Conservation (phyloP, 2,329 filamentous ascomycete species). For the Mycosphaerella sp. region DNA sequence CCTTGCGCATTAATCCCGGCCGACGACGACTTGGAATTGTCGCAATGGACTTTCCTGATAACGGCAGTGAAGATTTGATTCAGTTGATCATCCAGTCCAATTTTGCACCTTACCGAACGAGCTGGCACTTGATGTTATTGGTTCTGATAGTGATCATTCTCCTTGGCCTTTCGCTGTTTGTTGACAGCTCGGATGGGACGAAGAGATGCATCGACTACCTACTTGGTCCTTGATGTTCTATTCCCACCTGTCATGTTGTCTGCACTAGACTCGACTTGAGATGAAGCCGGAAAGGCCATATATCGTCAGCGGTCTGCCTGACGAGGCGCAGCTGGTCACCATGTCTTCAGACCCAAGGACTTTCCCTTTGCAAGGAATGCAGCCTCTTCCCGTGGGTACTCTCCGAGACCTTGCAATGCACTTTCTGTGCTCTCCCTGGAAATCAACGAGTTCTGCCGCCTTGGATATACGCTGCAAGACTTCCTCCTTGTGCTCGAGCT, state of each 20-base stretch:
- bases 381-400: too few relatives aligned
- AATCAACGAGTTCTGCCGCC: slow-evolving; percentile 21
- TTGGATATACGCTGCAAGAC: slow-evolving; percentile 42
- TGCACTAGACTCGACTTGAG: background rate
- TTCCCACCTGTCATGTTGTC: background rate
- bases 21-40: slow-evolving; percentile 34
- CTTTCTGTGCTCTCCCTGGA: background rate
- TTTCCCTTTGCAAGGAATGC: background rate
- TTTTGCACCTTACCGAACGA: slow-evolving; percentile 21
- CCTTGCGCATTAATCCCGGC: slow-evolving; percentile 24
- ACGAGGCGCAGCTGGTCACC: background rate
- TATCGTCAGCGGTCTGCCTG: background rate
- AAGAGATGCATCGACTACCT: background rate
- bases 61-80: slow-evolving; percentile 39
- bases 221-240: background rate
- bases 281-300: background rate
- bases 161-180: background rate
- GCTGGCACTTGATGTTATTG: background rate
- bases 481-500: slow-evolving; percentile 44
- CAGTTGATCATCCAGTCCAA: slow-evolving; percentile 39
- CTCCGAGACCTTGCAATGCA: background rate
- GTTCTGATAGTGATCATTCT: background rate
- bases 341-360: background rate
- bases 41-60: slow-evolving; percentile 35
- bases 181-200: slow-evolving; percentile 50